phyloP scores from a whole-genome alignment of 1,139 yeast genomes.

The Candida tropicalis region DNA sequence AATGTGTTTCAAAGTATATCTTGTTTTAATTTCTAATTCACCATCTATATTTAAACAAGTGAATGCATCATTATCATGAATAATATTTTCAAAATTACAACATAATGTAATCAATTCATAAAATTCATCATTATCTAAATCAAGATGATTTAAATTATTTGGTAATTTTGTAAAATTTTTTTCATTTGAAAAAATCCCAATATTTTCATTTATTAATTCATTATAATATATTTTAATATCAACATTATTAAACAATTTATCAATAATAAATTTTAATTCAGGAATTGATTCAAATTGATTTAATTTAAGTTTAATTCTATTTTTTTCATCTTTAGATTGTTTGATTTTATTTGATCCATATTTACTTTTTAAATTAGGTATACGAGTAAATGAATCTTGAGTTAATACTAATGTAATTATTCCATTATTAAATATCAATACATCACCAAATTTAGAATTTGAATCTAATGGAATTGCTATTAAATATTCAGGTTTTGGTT shows the following conservation, averaged over 20 bases:
- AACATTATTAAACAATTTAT: slow-evolving; percentile 1
- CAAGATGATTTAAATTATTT: background rate
- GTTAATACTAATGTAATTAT: background rate
- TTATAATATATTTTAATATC: background rate
- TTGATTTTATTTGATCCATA: background rate
- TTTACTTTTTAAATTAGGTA: slow-evolving; percentile 5
- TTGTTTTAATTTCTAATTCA: background rate
- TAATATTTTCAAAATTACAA: slow-evolving; percentile 6
- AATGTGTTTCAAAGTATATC: slow-evolving; percentile 8
- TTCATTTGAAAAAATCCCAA: background rate
- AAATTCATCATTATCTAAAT: slow-evolving; percentile 7
- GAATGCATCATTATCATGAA: slow-evolving; percentile 1
- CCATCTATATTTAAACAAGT: background rate
- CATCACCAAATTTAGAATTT: background rate
- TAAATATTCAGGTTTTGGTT: background rate
- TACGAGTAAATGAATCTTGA: background rate
- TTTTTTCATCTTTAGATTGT: background rate
- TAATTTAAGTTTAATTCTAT: background rate
- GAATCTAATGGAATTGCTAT: background rate
- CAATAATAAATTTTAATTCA: slow-evolving; percentile 12
- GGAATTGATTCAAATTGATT: background rate
- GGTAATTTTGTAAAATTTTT: background rate
- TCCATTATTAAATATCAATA: background rate
- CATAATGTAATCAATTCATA: slow-evolving; percentile 12
- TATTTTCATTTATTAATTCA: background rate